Evolutionary conservation across 2,329 filamentous ascomycete species (phyloP).

Genomic region (Zasmidium angulare): DNA sequence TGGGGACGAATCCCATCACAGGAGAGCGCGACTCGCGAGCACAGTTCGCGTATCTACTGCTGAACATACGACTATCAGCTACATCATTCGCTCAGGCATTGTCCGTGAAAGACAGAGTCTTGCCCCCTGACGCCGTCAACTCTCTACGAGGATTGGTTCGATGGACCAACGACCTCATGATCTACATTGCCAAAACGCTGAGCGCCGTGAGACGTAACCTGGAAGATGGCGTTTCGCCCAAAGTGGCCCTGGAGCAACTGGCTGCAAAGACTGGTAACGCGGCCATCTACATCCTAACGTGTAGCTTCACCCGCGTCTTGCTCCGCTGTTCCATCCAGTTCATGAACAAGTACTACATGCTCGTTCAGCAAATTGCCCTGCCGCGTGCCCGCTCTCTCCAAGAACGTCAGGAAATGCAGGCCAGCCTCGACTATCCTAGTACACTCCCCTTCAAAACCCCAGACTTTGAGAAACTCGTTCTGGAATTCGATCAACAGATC

Average conservation of each 20-base stretch:
- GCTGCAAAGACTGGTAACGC: conserved; percentile 23
- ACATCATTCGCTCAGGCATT: conserved; percentile 28
- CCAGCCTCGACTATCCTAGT: conserved; percentile 54
- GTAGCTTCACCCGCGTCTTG: conserved; percentile 71
- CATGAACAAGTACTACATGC: conserved; percentile 41
- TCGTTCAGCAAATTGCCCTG: conserved; percentile 17
- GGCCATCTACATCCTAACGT: conserved; percentile 59
- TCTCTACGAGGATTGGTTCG: conserved; percentile 71
- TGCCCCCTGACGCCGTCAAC: conserved; percentile 64
- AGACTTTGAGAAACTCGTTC: conserved; percentile 49
- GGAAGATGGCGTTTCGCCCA: conserved; percentile 3
- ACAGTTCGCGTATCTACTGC: conserved; percentile 71
- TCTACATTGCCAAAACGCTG: conserved; percentile 57
- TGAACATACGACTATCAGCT: conserved; percentile 69
- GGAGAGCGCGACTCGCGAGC: conserved; percentile 63
- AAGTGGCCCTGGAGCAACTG: conserved; percentile 23
- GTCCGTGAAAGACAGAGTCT: conserved; percentile 18
- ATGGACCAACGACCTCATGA: conserved; percentile 71
- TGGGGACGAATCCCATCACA: conserved; percentile 68
- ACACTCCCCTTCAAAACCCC: conserved; percentile 47
- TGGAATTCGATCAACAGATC: conserved; percentile 67
- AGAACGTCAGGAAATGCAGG: conserved; percentile 49
- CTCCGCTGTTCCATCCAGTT: conserved; percentile 68
- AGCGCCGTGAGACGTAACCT: conserved; percentile 39
- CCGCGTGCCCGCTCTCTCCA: conserved; percentile 51